A percentile compares a stretch with the other conserved stretches of the same genome.
Conservation (phyloP, 441 rosid genomes). For the Pelargonium citronellum region DNA sequence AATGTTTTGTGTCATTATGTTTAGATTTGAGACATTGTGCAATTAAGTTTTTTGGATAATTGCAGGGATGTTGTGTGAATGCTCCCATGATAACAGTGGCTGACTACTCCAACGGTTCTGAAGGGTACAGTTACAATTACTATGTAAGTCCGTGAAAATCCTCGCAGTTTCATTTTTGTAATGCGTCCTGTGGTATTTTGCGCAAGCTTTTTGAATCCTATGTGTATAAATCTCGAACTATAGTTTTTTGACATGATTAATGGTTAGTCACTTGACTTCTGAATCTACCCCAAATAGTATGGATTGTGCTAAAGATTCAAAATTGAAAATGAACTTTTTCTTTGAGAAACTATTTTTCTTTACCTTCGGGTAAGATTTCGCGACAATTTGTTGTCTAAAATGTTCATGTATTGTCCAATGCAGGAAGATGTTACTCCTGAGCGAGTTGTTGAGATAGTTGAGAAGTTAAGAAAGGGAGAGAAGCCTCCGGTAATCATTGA, state of each 20-base stretch:
- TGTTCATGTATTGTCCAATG: slow-evolving; percentile 9
- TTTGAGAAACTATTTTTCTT: too few species aligned
- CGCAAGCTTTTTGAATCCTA: too few species aligned
- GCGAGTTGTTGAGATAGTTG: slow-evolving; percentile 87
- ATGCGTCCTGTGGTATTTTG: neutral
- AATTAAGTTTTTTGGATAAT: slow-evolving; percentile 19
- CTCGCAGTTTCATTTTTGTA: neutral
- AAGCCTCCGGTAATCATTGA: slow-evolving; percentile 63
- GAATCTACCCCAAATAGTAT: too few species aligned
- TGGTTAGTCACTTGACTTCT: too few species aligned
- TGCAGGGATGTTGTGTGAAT: slow-evolving; percentile 95
- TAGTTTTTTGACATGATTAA: too few species aligned
- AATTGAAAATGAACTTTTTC: too few species aligned
- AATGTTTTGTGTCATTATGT: too few species aligned
- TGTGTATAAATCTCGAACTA: too few species aligned
- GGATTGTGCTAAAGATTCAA: too few species aligned
- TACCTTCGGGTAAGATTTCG: too few species aligned
- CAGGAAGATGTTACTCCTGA: slow-evolving; percentile 96
- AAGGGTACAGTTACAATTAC: slow-evolving; percentile 89
- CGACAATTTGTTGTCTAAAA: too few species aligned
- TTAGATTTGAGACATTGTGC: too few species aligned
- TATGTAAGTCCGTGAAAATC: slow-evolving; percentile 45
- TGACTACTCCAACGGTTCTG: slow-evolving; percentile 92
- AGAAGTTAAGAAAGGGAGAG: slow-evolving; percentile 79
- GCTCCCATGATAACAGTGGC: slow-evolving; percentile 99